phyloP scores from a whole-genome alignment of 768 basidiomycete genomes.

The Mycena chlorophos region DNA sequence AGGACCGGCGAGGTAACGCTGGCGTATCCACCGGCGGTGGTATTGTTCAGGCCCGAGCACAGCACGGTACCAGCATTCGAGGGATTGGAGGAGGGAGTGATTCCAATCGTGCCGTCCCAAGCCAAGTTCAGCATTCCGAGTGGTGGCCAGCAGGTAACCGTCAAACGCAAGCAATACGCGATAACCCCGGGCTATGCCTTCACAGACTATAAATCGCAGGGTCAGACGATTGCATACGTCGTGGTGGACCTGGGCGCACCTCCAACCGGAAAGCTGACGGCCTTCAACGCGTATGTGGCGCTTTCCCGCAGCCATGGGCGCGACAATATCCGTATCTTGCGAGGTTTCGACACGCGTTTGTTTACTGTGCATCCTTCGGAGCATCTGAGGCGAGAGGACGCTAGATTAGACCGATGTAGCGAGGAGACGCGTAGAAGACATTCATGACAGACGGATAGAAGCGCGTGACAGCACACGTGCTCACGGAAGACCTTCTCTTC shows the following conservation, averaged over 20 bases:
- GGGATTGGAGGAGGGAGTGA: background rate
- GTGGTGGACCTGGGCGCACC: conserved; percentile 38
- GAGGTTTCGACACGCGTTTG: conserved; percentile 29
- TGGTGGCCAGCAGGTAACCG: background rate
- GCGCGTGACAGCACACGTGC: too few relatives aligned
- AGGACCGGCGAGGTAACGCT: background rate
- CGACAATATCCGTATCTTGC: conserved; percentile 30
- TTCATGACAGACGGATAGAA: too few relatives aligned
- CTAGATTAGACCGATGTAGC: too few relatives aligned
- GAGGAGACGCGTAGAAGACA: too few relatives aligned
- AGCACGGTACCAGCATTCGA: background rate
- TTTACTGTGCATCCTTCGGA: conserved; percentile 27
- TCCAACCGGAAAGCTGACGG: conserved; percentile 25
- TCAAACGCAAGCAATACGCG: background rate
- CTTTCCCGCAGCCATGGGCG: conserved; percentile 31
- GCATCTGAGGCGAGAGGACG: conserved; percentile 24
- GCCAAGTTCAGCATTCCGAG: background rate
- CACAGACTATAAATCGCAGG: conserved; percentile 41
- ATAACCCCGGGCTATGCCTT: too few relatives aligned
- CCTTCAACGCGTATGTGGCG: conserved; percentile 36
- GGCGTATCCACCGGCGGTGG: background rate
- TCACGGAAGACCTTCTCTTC: too few relatives aligned
- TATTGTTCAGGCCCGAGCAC: background rate
- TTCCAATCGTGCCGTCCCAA: background rate
- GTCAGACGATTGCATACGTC: conserved; percentile 37